Evolutionary conservation across 169 alveolate genomes (phyloP).

Genomic region (Cardiosporidium cionae): DNA sequence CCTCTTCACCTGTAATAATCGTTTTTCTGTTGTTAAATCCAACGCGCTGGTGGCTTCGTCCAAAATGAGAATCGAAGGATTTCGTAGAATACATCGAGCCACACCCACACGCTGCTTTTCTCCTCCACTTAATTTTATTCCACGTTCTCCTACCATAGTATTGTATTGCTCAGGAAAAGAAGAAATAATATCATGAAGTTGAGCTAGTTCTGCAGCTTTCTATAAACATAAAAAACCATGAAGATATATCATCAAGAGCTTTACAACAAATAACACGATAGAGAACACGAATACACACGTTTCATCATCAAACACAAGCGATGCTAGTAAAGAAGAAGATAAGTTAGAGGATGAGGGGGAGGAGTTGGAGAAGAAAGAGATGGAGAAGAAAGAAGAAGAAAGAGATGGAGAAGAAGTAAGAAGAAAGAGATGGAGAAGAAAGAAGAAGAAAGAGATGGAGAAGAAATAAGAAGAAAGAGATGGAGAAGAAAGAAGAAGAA

Average conservation of each 20-base stretch:
- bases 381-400: background rate
- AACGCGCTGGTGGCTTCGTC: conserved; percentile 97
- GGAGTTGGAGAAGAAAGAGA: background rate
- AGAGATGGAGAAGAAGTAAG: background rate
- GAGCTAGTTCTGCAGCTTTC: conserved; percentile 74
- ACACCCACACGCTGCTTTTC: conserved; percentile 94
- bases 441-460: background rate
- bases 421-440: background rate
- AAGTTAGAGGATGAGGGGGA: too few relatives aligned
- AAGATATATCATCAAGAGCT: too few relatives aligned
- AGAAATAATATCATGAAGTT: conserved; percentile 65
- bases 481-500: background rate
- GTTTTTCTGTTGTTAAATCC: conserved; percentile 77
- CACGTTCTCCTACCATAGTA: conserved; percentile 92
- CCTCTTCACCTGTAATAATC: conserved; percentile 55
- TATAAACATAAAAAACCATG: too few relatives aligned
- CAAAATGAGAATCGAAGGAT: conserved; percentile 85
- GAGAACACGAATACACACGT: background rate
- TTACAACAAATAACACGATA: background rate
- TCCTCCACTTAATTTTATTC: conserved; percentile 94
- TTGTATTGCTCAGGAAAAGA: conserved; percentile 71
- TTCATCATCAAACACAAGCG: too few relatives aligned
- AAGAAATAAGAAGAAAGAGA: background rate
- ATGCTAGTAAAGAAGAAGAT: too few relatives aligned
- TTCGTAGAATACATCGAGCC: conserved; percentile 88